phyloP scores from a whole-genome alignment of 805 yeast genomes.

The Nakazawaea wickerhamii region DNA sequence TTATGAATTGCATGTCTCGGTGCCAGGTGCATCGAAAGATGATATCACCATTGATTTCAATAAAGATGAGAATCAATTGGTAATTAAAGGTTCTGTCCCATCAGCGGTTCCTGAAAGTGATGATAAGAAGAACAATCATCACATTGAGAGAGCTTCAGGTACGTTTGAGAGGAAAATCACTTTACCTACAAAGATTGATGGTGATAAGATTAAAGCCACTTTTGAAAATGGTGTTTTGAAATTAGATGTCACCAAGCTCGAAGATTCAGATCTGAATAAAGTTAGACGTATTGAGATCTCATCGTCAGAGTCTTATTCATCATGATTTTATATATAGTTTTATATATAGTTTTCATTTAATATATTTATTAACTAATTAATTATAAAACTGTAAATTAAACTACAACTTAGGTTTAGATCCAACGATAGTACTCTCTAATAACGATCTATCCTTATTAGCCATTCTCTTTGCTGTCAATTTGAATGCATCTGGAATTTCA shows the following conservation, averaged over 20 bases:
- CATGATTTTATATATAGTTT: constrained; percentile 5
- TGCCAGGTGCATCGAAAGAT: constrained; percentile 44
- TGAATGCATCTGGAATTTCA: constrained; percentile 19
- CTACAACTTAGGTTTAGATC: constrained; percentile 3
- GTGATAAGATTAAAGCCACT: constrained; percentile 38
- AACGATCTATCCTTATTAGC: constrained; percentile 14
- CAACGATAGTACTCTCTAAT: constrained; percentile 9
- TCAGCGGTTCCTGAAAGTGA: constrained; percentile 10
- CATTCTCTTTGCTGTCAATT: constrained; percentile 19
- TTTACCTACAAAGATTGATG: constrained; percentile 38
- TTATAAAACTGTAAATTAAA: neutral
- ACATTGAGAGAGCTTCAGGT: constrained; percentile 33
- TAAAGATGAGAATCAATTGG: constrained; percentile 36
- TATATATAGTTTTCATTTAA: neutral
- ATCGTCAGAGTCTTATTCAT: constrained; percentile 10
- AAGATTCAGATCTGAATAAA: constrained; percentile 14
- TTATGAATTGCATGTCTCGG: constrained; percentile 36
- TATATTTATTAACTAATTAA: neutral
- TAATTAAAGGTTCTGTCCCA: constrained; percentile 39
- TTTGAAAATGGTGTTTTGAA: constrained; percentile 41
- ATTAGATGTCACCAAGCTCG: constrained; percentile 36
- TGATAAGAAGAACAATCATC: constrained; percentile 14
- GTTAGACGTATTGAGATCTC: constrained; percentile 21
- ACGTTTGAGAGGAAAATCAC: constrained; percentile 37
- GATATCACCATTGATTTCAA: constrained; percentile 41